Evolutionary conservation across 345 rosid genomes (phyloP).

Genomic region (Passiflora organensis): DNA sequence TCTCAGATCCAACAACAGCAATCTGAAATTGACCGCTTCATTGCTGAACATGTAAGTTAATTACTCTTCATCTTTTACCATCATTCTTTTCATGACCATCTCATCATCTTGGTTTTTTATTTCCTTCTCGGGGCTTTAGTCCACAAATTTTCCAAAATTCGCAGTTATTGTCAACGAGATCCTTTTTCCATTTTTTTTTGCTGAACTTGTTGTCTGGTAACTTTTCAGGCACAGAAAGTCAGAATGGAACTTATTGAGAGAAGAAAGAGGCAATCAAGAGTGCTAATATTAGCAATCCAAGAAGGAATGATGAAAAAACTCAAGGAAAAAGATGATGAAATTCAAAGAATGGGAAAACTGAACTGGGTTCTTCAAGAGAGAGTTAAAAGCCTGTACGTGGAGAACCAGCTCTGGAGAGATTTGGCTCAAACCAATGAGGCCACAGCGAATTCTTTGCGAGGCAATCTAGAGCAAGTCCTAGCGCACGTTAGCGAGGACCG

Average conservation of each 20-base stretch:
- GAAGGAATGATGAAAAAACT: slow-evolving; percentile 35
- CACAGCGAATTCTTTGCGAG: slow-evolving; percentile 51
- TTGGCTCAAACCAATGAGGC: slow-evolving; percentile 68
- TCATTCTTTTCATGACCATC: too few relatives aligned
- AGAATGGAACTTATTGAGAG: slow-evolving; percentile 54
- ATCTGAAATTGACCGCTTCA: slow-evolving; percentile 46
- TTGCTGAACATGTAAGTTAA: slow-evolving; percentile 43
- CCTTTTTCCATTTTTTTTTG: too few relatives aligned
- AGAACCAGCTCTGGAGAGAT: slow-evolving; percentile 64
- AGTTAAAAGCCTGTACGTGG: slow-evolving; percentile 41
- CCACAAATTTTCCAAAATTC: too few relatives aligned
- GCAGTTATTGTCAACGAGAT: too few relatives aligned
- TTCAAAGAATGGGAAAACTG: slow-evolving; percentile 42
- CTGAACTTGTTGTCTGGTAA: neutral
- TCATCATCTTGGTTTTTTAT: neutral
- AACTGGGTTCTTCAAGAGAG: slow-evolving; percentile 65
- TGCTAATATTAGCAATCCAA: slow-evolving; percentile 41
- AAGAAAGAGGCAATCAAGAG: slow-evolving; percentile 50
- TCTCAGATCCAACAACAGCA: slow-evolving; percentile 56
- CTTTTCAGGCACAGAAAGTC: slow-evolving; percentile 45
- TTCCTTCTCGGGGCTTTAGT: too few relatives aligned
- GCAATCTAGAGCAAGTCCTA: slow-evolving; percentile 52
- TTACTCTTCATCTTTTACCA: neutral
- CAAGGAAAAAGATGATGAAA: slow-evolving; percentile 64
- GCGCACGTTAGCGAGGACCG: slow-evolving; percentile 44